Evolutionary conservation across 441 rosid genomes (phyloP), one percentile per base, ranked within the genome.

Genomic region (Populus hybrid): DNA sequence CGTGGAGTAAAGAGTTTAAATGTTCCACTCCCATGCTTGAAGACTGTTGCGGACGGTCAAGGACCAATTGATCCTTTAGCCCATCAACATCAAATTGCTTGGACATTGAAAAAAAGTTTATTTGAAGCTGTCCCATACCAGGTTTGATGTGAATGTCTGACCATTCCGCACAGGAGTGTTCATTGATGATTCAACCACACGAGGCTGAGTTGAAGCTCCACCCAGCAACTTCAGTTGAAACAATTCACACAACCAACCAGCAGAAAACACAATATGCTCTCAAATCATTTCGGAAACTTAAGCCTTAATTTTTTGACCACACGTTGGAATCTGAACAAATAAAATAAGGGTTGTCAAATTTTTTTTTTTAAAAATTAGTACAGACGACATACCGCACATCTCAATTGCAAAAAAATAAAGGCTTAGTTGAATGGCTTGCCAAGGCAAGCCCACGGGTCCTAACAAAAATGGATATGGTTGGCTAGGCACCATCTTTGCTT

Each of bases 61-160:
- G 36, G 8, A 95, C 91, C 89, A 90, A 76, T 76, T 93, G 93
- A 84, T 89, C 85, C 87, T 88, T 91, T 72, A 90, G 88, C 14
- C 93, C 97, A 78, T 87, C 91, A 59, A 85, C 79, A 35, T 84
- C 80, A 59, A 40, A 79, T 68, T 92, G 93, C 53, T 85, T 23
- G 23, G 24, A 74, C 24, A 64, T 7, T 64, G 2, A 23, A 23
- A 31, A 69, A 71, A 28, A 56, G 29, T n/a, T 31, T 24, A 0
- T 18, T 42, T 11, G 4, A 14, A 16, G 38, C 53, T 69, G 23
- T 75, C 33, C 29, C 84, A 42, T 84, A 95, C 99, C 74, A 88
- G 86, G 78, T 76, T 88, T 29, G 80, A 33, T 66, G 86, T 73
- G 64, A 89, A 74, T 72, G 90, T 36, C 69, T 83, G 88, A 74